phyloP scores from a whole-genome alignment of 495 filamentous ascomycete genomes.

The Annulohypoxylon stygium region DNA sequence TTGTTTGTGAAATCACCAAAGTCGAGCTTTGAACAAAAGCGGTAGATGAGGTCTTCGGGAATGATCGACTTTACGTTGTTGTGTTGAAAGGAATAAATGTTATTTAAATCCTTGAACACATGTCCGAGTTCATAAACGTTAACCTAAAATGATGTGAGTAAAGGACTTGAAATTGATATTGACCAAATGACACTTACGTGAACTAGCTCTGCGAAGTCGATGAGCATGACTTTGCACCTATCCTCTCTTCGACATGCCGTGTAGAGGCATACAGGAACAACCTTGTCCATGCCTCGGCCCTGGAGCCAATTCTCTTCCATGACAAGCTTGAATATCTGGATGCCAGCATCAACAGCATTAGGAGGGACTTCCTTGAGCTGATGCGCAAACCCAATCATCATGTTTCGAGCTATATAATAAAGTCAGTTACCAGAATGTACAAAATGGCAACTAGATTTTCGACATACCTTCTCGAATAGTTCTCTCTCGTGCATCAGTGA shows the following conservation, averaged over 20 bases:
- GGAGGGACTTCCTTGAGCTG: conserved; percentile 68
- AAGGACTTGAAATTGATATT: conserved; percentile 22
- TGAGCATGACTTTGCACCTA: conserved; percentile 80
- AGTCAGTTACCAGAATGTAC: conserved; percentile 23
- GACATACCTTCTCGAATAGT: conserved; percentile 73
- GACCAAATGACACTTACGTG: conserved; percentile 58
- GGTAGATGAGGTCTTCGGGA: conserved; percentile 87
- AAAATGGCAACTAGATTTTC: neutral
- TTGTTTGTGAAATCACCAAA: conserved; percentile 81
- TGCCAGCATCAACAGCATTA: conserved; percentile 70
- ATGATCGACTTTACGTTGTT: conserved; percentile 70
- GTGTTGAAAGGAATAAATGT: conserved; percentile 69
- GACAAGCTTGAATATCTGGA: conserved; percentile 82
- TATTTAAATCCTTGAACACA: conserved; percentile 80
- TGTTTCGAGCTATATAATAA: conserved; percentile 46
- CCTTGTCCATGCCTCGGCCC: conserved; percentile 85
- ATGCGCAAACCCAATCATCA: conserved; percentile 60
- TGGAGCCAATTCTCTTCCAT: conserved; percentile 84
- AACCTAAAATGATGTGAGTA: conserved; percentile 61
- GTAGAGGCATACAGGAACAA: conserved; percentile 89
- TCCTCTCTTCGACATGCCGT: conserved; percentile 79
- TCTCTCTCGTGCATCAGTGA: conserved; percentile 71
- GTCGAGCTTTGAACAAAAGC: conserved; percentile 89
- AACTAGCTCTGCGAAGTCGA: conserved; percentile 91
- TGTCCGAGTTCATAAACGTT: conserved; percentile 94